phyloP scores from a whole-genome alignment of 2,329 filamentous ascomycete genomes.

The Exophiala sp. region DNA sequence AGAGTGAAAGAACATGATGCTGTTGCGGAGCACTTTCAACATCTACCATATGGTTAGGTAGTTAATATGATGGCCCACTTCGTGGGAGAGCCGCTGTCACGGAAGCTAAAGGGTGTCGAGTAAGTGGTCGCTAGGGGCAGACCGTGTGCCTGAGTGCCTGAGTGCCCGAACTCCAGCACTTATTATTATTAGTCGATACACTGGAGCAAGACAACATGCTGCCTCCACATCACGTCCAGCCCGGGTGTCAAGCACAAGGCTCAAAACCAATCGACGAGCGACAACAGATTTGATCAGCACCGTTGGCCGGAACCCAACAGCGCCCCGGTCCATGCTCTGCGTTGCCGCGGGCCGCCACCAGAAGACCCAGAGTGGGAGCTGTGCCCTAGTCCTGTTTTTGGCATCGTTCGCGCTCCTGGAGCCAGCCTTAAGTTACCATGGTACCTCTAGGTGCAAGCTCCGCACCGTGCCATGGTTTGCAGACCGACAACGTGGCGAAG shows the following conservation, averaged over 20 bases:
- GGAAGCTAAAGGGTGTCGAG: conserved; percentile 1
- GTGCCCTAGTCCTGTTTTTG: conserved; percentile 20
- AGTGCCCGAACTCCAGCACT: neutral
- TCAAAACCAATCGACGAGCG: conserved; percentile 15
- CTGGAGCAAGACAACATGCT: conserved; percentile 2
- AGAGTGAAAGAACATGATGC: too few species aligned
- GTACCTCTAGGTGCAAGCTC: too few species aligned
- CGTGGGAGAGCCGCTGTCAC: conserved; percentile 1
- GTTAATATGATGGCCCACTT: conserved; percentile 4
- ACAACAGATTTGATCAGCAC: conserved; percentile 18
- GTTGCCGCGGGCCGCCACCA: conserved; percentile 8
- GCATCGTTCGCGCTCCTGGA: conserved; percentile 1
- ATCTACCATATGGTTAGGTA: too few species aligned
- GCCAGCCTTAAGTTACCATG: too few species aligned
- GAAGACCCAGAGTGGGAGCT: conserved; percentile 9
- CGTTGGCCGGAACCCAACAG: conserved; percentile 16
- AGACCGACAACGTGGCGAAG: conserved; percentile 9
- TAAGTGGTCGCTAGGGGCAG: neutral
- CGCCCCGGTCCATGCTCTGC: conserved; percentile 17
- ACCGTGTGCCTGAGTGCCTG: too few species aligned
- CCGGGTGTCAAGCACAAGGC: conserved; percentile 6
- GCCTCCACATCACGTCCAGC: neutral
- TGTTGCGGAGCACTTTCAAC: too few species aligned
- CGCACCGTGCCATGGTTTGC: neutral
- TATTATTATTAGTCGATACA: neutral